Evolutionary conservation across 495 filamentous ascomycete species (phyloP).

Genomic region (Immersiella caudata): DNA sequence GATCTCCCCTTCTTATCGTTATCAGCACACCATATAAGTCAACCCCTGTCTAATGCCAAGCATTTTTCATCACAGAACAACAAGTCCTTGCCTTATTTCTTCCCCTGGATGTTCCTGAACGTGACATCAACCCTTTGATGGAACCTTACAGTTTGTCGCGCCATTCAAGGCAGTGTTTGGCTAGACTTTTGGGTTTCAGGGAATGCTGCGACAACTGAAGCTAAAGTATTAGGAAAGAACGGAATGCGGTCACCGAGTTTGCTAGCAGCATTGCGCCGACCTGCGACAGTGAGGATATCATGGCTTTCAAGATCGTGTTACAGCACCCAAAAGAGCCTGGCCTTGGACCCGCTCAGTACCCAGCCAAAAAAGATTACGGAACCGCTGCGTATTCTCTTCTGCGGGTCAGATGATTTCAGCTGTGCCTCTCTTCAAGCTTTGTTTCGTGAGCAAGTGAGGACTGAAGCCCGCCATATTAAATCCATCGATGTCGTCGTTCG

Average conservation of each 20-base stretch:
- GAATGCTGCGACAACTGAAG: no score
- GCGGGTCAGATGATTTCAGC: constrained; percentile 92
- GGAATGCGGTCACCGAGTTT: neutral
- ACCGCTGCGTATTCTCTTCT: constrained; percentile 90
- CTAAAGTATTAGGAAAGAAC: neutral
- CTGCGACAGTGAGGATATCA: neutral
- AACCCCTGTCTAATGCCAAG: neutral
- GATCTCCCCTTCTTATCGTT: neutral
- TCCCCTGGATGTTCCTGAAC: neutral
- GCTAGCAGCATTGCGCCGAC: neutral
- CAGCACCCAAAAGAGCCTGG: neutral
- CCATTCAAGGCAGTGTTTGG: neutral
- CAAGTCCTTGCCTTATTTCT: neutral
- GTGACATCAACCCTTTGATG: neutral
- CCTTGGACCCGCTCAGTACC: no score
- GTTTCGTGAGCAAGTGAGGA: constrained; percentile 57
- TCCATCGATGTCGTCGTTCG: constrained; percentile 89
- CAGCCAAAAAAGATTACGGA: constrained; percentile 34
- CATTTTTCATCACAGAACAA: neutral
- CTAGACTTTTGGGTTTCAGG: neutral
- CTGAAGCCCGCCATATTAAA: constrained; percentile 62
- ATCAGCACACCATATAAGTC: neutral
- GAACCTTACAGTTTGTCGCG: neutral
- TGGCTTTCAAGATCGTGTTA: neutral
- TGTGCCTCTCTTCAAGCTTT: constrained; percentile 75